phyloP scores from a whole-genome alignment of 352 stramenopile genomes.

The Thalassiosira exigua region DNA sequence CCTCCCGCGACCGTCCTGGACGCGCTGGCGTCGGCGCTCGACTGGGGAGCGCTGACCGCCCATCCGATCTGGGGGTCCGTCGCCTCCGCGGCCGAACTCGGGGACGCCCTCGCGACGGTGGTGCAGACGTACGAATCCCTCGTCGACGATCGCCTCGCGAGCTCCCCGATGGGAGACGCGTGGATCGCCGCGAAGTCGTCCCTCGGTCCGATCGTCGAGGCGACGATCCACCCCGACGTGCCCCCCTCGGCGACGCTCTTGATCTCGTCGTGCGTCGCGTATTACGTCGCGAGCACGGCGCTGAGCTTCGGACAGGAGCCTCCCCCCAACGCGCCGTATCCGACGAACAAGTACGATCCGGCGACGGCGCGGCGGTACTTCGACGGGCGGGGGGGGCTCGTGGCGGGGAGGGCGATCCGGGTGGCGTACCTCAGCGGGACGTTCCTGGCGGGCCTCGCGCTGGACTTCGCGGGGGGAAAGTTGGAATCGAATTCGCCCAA shows the following conservation, averaged over 20 bases:
- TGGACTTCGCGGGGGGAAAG: constrained; percentile 58
- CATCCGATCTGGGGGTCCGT: background rate
- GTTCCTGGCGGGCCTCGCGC: constrained; percentile 56
- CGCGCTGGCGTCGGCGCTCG: background rate
- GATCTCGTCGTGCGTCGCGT: constrained; percentile 35
- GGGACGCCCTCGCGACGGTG: background rate
- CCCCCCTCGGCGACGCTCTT: constrained; percentile 24
- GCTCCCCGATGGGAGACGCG: constrained; percentile 1
- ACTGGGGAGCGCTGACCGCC: background rate
- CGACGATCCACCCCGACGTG: constrained; percentile 19
- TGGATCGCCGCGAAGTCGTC: constrained; percentile 7
- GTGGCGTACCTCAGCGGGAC: constrained; percentile 58
- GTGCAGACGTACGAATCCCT: constrained; percentile 11
- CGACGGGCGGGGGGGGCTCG: constrained; percentile 44
- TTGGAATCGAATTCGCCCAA: constrained; percentile 64
- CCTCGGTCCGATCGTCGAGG: constrained; percentile 14
- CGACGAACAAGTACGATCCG: constrained; percentile 63
- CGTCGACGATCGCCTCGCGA: background rate
- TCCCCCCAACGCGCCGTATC: constrained; percentile 62
- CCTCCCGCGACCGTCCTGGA: background rate
- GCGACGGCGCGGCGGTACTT: constrained; percentile 62
- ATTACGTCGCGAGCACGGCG: constrained; percentile 26
- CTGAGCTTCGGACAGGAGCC: constrained; percentile 40
- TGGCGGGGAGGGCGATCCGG: constrained; percentile 45
- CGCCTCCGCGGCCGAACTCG: background rate